Evolutionary conservation across 352 stramenopile genomes (phyloP), one percentile per base, ranked within the genome.

Genomic region (Globisporangium megalacanthum): DNA sequence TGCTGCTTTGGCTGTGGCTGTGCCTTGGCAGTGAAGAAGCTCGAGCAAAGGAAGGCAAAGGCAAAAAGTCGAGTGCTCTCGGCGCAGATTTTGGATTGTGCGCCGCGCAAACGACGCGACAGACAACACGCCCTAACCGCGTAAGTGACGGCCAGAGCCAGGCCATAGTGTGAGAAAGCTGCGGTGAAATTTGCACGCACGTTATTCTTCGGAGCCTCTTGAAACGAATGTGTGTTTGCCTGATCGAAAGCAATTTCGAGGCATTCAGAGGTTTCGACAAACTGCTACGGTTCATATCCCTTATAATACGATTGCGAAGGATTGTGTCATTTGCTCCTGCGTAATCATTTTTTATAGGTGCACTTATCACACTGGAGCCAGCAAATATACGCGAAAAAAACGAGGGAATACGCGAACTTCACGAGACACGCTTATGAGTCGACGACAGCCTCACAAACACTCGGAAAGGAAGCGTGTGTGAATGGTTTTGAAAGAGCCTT

Each of bases 191-290:
- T 49, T 49, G 44, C 44, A 11, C 17, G 44, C 44, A 49, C 44
- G 44, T 49, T 49, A 49, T 49, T 49, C 44, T 49, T 49, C 44
- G 19, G 42, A 9, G n/a, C 44, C 44, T 49, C 19, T 31, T 6
- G n/a, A 49, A 31, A 6, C 19, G 1, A 4, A 49, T 49, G 17
- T 14, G n/a, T 14, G n/a, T 31, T n/a, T 17, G 44, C 25, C 44
- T 49, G 11, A 20, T 17, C 29, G 22, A 11, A 15, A 20, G 3
- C 6, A 14, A 31, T 7, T 17, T 31, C 44, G 19, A 49, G 10
- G 13, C 44, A 31, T 49, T 49, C 11, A 10, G 8, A 6, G n/a
- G 22, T 5, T 17, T 13, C 4, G 17, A 15, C 6, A 6, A 13
- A 1, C 11, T 49, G 19, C 8, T 9, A 15, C 1, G 15, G 2